Evolutionary conservation across 73 alveolate species (phyloP).

Genomic region (Blepharisma stoltei): DNA sequence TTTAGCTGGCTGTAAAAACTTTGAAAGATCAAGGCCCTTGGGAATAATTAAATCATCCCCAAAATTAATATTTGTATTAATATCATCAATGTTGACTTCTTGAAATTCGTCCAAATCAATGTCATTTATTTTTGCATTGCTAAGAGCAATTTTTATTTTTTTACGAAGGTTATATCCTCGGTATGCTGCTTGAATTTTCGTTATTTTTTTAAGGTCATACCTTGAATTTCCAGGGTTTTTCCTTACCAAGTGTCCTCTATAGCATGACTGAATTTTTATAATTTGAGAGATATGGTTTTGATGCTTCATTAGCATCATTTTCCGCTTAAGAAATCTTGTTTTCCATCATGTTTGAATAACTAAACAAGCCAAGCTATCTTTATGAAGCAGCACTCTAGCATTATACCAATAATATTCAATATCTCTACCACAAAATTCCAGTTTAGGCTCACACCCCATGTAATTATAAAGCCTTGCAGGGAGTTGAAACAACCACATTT

Average conservation of each 20-base stretch:
- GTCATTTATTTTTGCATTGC: not conserved
- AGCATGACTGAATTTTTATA: not conserved
- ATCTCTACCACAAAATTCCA: not conserved
- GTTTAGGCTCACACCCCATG: not conserved
- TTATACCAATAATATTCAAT: constrained; percentile 22
- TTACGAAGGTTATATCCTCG: constrained; percentile 4
- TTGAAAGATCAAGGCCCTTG: not conserved
- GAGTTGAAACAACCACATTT: not conserved
- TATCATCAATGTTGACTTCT: constrained; percentile 18
- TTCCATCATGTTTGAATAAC: constrained; percentile 27
- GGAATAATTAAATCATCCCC: constrained; percentile 1
- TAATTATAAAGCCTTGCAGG: constrained; percentile 13
- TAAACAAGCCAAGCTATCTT: not conserved
- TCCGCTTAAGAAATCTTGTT: not conserved
- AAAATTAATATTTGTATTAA: not conserved
- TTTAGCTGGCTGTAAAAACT: not conserved
- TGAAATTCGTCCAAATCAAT: constrained; percentile 12
- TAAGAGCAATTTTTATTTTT: constrained; percentile 5
- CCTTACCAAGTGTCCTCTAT: not conserved
- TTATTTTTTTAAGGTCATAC: not conserved
- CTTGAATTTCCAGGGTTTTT: not conserved
- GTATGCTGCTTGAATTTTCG: not conserved
- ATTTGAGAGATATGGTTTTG: not conserved
- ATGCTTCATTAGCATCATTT: not conserved
- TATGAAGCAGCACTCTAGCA: not conserved